Base-by-base conservation (phyloP, 1,284 basidiomycete species). In the Dichomitus squalens region DNA sequence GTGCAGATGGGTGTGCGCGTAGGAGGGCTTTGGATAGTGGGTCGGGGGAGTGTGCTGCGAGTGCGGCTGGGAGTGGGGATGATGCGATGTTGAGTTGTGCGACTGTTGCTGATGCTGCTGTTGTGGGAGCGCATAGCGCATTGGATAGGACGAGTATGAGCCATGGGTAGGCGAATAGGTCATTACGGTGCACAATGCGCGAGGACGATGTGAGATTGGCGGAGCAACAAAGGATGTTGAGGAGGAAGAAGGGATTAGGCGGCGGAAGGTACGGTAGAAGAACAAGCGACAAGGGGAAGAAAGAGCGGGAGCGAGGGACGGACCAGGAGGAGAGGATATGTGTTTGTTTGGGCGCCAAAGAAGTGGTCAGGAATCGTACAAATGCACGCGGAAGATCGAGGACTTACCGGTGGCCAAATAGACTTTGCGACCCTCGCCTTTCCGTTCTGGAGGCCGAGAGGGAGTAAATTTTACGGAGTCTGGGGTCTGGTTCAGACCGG, bases 71-170 rank as follows among this genome's bases (percentile, higher is more conserved):
- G 58, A n/a, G 55, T 35, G 7, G 44, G 55, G 55, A 53, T 63
- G 49, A 9, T 50, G 57, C 39, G 54, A 47, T 47, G 44, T 9
- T 20, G 27, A 11, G 44, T 21, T 47, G 27, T 47, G 44, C 29
- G 29, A 51, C 29, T 52, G 53, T 38, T 59, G 57, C 25, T 54
- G 55, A 16, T 53, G 46, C 40, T 62, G 58, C 50, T 63, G 65
- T 52, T 56, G 54, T 48, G 53, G 59, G 65, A 65, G 61, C 9
- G 61, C 61, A 62, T 69, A 67, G 59, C 68, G 68, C 21, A 62
- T 54, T 20, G 64, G 57, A 47, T 65, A 64, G 57, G 60, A 57
- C 7, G 63, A 53, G 60, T 58, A 63, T 27, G 63, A 56, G 29
- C 44, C 54, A 57, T 64, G 58, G 29, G 61, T 54, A 36, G 64